phyloP scores from a whole-genome alignment of 257 asterid genomes.

The Gentiana straminea region DNA sequence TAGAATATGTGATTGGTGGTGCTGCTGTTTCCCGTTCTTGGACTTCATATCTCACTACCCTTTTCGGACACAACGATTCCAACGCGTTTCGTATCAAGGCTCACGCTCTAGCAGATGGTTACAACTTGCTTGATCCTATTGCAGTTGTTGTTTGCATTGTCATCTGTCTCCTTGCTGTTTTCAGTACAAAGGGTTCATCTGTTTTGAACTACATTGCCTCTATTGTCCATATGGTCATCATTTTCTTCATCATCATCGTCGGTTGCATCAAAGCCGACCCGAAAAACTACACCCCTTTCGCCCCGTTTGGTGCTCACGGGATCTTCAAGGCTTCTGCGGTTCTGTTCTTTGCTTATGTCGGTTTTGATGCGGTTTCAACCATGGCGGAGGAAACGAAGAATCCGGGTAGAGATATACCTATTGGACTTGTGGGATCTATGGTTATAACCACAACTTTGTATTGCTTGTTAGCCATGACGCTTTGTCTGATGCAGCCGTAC shows the following conservation, averaged over 20 bases:
- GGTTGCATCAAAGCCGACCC: conserved; percentile 39
- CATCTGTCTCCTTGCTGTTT: conserved; percentile 30
- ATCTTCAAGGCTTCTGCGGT: conserved; percentile 53
- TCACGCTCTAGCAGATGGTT: conserved; percentile 25
- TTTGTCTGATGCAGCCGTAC: conserved; percentile 58
- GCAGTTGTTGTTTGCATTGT: conserved; percentile 38
- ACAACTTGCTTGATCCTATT: conserved; percentile 67
- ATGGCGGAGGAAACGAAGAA: conserved; percentile 70
- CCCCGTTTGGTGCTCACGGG: conserved; percentile 46
- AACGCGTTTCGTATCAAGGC: conserved; percentile 37
- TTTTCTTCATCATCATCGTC: conserved; percentile 37
- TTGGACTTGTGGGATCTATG: conserved; percentile 67
- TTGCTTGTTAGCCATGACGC: conserved; percentile 44
- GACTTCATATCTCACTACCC: conserved; percentile 90
- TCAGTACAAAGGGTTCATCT: conserved; percentile 57
- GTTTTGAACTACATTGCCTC: conserved; percentile 53
- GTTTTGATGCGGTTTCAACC: conserved; percentile 65
- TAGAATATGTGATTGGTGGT: conserved; percentile 59
- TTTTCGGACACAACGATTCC: conserved; percentile 26
- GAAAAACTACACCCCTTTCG: conserved; percentile 33
- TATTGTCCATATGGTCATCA: conserved; percentile 36
- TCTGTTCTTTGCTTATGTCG: conserved; percentile 58
- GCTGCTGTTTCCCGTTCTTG: conserved; percentile 91
- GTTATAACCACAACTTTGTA: conserved; percentile 42
- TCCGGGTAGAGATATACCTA: conserved; percentile 52